Evolutionary conservation across 2,329 filamentous ascomycete species (phyloP).

Genomic region (Aspergillus sclerotialis): DNA sequence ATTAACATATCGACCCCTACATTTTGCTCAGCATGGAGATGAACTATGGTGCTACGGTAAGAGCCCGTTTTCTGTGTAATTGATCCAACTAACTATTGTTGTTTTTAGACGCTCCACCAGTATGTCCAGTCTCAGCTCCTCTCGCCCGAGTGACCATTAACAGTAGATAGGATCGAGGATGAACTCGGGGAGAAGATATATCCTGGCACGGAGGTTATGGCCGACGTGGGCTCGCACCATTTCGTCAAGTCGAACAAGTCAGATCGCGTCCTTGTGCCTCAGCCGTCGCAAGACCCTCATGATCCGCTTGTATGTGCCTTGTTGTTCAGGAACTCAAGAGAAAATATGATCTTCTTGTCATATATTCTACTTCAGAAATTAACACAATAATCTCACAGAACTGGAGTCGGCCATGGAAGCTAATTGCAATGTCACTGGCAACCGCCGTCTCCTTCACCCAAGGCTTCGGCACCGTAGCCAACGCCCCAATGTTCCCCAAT

Average conservation of each 20-base stretch:
- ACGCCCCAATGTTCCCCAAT: conserved; percentile 54
- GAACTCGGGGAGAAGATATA: conserved; percentile 49
- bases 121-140: conserved; percentile 11
- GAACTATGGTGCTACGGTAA: conserved; percentile 39
- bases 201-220: conserved; percentile 55
- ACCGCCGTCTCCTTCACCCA: conserved; percentile 46
- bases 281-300: conserved; percentile 41
- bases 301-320: conserved; percentile 35
- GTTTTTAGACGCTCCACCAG: conserved; percentile 18
- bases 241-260: conserved; percentile 50
- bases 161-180: conserved; percentile 41
- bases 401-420: conserved; percentile 44
- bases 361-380: too few relatives aligned
- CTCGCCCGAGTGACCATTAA: conserved; percentile 19
- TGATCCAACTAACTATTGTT: too few relatives aligned
- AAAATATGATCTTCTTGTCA: not conserved
- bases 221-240: conserved; percentile 55
- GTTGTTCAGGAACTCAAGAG: not conserved
- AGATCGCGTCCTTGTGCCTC: conserved; percentile 44
- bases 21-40: conserved; percentile 40
- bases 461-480: conserved; percentile 48
- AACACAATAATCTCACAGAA: too few relatives aligned
- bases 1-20: too few relatives aligned
- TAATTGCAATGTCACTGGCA: conserved; percentile 41
- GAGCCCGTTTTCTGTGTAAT: conserved; percentile 6